Evolutionary conservation across 805 yeast genomes (phyloP).

Genomic region (Saccharomycopsis olivae): DNA sequence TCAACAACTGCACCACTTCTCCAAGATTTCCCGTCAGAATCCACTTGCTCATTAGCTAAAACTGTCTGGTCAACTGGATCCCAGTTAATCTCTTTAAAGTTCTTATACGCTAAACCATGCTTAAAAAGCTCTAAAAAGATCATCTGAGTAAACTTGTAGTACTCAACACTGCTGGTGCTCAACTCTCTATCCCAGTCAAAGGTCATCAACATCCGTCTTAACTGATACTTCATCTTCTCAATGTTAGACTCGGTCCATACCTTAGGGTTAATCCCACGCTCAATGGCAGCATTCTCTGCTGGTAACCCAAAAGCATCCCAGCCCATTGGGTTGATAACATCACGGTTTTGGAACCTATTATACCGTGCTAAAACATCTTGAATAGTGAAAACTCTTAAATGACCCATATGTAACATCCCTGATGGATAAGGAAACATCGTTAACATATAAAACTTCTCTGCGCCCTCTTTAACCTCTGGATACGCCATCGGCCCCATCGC

Average conservation of each 20-base stretch:
- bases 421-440: conserved; percentile 97
- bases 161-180: conserved; percentile 76
- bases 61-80: conserved; percentile 95
- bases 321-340: conserved; percentile 94
- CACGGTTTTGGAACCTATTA: conserved; percentile 61
- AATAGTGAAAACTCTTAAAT: conserved; percentile 83
- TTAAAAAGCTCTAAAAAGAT: conserved; percentile 65
- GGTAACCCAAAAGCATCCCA: conserved; percentile 99
- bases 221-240: conserved; percentile 75
- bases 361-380: conserved; percentile 77
- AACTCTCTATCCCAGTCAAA: conserved; percentile 93
- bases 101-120: conserved; percentile 75
- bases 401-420: conserved; percentile 89
- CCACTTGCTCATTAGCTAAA: conserved; percentile 94
- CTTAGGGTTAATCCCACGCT: conserved; percentile 66
- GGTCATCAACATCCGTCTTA: conserved; percentile 66
- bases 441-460: conserved; percentile 45
- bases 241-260: conserved; percentile 79
- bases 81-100: conserved; percentile 90
- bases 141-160: conserved; percentile 88
- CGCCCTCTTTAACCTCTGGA: neutral
- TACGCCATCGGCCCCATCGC: neutral
- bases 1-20: conserved; percentile 94
- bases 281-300: conserved; percentile 96
- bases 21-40: conserved; percentile 86